Evolutionary conservation across 116 monocot genomes (phyloP).

Genomic region (Cymodocea nodosa): DNA sequence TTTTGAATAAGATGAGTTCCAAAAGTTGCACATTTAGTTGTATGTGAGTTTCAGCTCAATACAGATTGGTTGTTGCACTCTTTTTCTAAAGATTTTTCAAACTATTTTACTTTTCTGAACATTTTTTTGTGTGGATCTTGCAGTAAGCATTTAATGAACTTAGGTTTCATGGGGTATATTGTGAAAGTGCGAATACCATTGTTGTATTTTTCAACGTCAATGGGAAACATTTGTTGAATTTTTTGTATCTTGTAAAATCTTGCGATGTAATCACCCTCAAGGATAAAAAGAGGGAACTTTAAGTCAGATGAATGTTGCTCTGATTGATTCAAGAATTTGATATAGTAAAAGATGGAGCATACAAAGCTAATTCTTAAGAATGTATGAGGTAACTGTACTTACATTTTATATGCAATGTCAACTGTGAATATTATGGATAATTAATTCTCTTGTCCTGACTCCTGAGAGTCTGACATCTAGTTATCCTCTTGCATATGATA

Average conservation of each 20-base stretch:
- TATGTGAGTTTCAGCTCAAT: background rate
- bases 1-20: background rate
- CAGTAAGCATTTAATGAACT: background rate
- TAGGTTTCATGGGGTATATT: background rate
- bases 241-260: background rate
- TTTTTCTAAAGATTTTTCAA: background rate
- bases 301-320: conserved; percentile 5
- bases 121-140: no score
- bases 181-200: background rate
- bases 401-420: conserved; percentile 3
- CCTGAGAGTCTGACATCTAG: no score
- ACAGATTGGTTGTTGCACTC: background rate
- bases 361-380: conserved; percentile 40
- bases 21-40: background rate
- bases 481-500: background rate
- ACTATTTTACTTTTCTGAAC: background rate
- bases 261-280: background rate
- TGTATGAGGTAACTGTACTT: conserved; percentile 40
- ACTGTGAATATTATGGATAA: background rate
- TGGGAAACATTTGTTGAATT: no score
- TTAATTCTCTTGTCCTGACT: no score
- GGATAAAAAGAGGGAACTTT: background rate
- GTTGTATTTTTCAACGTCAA: no score
- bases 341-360: conserved; percentile 42
- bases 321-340: conserved; percentile 9